Conservation (phyloP, 768 basidiomycete species). For the Pleurotus sapidus region DNA sequence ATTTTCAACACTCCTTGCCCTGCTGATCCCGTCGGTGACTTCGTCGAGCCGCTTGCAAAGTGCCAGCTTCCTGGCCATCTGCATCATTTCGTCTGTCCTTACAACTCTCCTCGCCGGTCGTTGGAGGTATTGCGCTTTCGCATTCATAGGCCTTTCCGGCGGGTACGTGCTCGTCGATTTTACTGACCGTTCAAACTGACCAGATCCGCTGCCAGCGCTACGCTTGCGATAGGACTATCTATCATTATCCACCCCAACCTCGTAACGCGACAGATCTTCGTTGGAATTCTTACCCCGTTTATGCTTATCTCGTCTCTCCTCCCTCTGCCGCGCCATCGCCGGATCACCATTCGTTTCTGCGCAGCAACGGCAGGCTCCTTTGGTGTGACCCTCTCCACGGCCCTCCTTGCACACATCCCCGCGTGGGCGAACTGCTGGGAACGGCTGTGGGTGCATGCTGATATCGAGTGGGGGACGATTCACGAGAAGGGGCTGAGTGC, state of each 20-base stretch:
- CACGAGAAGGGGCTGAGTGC: constrained; percentile 60
- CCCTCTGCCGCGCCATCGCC: constrained; percentile 39
- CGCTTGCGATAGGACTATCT: constrained; percentile 47
- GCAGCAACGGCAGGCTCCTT: constrained; percentile 56
- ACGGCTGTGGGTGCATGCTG: constrained; percentile 51
- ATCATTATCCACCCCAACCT: constrained; percentile 55
- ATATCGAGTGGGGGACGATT: constrained; percentile 49
- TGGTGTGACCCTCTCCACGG: constrained; percentile 49
- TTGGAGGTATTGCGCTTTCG: constrained; percentile 49
- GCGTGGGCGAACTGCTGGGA: constrained; percentile 66
- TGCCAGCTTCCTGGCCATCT: constrained; percentile 56
- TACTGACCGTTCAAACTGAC: neutral
- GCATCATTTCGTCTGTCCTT: constrained; percentile 49
- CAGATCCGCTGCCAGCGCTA: constrained; percentile 24
- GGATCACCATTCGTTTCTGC: constrained; percentile 46
- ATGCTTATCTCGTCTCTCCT: constrained; percentile 33
- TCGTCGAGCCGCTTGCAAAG: constrained; percentile 34
- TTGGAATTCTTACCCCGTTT: constrained; percentile 28
- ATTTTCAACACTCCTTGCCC: constrained; percentile 54
- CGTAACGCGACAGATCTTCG: constrained; percentile 42
- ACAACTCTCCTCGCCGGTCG: constrained; percentile 51
- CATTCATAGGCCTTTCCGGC: constrained; percentile 48
- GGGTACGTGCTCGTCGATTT: constrained; percentile 36
- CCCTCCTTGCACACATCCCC: constrained; percentile 45
- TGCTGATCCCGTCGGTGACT: constrained; percentile 53